Base-by-base conservation (phyloP, 208 protist genomes). In the Crithidia bombi region DNA sequence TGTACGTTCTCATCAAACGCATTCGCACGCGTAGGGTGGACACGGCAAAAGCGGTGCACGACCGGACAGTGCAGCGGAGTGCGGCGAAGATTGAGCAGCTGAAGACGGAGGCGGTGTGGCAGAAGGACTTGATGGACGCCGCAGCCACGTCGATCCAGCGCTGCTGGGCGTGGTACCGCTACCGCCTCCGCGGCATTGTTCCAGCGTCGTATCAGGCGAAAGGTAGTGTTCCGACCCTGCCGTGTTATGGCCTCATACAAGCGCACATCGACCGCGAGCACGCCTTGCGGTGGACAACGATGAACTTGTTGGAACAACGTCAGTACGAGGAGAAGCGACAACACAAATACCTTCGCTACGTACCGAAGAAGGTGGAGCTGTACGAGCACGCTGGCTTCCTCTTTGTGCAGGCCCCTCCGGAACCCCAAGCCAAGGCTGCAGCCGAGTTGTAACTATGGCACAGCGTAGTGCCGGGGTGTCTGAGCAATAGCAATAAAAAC, bases 141-240 rank as follows among this genome's bases (percentile, higher is more conserved):
- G 71, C 71, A 47, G 91, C 88, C 21, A 63, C 32, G 17, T 92
- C 86, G 7, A 96, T 96, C 41, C 87, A 96, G 70, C 69, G 74
- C 52, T 83, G 73, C 71, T 96, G 82, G 82, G 77, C 83, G 51
- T 87, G 78, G 75, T 91, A 91, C 74, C 72, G 80, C 38, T 81
- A 66, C 67, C 21, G 41, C 26, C 68, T 35, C 58, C 39, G 59
- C 44, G 65, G 65, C 26, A 49, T 62, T 17, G 43, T 77, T 46
- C 76, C 85, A 2, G 36, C 47, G 14, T 28, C 44, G 3, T 65
- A 58, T 47, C 38, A 35, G 14, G 43, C 58, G 32, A 26, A 3
- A 0, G 11, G 68, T 26, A 59, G n/a, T 0, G 43, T 71, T 11
- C 84, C 84, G 28, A 25, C 36, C 10, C 52, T 75, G 0, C 90